Percentiles rank a stretch among this genome's conserved stretches.
phyloP scores from a whole-genome alignment of 176 grass and related monocot species.

The Panicum miliaceum region DNA sequence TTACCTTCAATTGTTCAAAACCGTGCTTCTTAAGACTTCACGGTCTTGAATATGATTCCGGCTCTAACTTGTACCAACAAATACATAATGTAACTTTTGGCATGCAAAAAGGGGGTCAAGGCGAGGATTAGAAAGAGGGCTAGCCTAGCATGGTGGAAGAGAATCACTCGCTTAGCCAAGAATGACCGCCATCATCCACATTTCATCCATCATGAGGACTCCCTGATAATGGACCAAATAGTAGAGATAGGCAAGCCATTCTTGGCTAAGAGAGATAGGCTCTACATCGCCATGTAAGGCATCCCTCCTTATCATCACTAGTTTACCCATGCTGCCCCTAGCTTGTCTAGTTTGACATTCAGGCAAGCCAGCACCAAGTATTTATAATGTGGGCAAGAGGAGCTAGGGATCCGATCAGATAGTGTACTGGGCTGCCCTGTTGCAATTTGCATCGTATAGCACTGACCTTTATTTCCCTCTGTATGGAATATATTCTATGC shows the following conservation, averaged over 20 bases:
- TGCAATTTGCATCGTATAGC: constrained; percentile 11
- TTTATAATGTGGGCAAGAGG: constrained; percentile 42
- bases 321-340: not conserved
- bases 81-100: not conserved
- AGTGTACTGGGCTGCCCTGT: not conserved
- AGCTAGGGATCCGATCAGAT: constrained; percentile 34
- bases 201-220: constrained; percentile 31
- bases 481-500: constrained; percentile 49
- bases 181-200: constrained; percentile 40
- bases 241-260: constrained; percentile 65
- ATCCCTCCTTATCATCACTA: constrained; percentile 31
- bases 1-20: not conserved
- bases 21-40: not conserved
- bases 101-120: not conserved
- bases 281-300: constrained; percentile 63
- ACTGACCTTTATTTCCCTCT: constrained; percentile 10
- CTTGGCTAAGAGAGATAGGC: constrained; percentile 58
- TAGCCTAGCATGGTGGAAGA: constrained; percentile 57
- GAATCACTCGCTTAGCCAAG: constrained; percentile 53
- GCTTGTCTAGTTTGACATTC: constrained; percentile 18
- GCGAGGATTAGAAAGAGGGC: constrained; percentile 42
- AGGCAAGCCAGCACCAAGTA: constrained; percentile 1
- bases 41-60: not conserved
- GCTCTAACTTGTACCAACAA: not conserved
- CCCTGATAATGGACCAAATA: constrained; percentile 31